Percentiles rank a stretch among this genome's conserved stretches.
phyloP scores from a whole-genome alignment of 306 rosid species.

The Abrus precatorius region DNA sequence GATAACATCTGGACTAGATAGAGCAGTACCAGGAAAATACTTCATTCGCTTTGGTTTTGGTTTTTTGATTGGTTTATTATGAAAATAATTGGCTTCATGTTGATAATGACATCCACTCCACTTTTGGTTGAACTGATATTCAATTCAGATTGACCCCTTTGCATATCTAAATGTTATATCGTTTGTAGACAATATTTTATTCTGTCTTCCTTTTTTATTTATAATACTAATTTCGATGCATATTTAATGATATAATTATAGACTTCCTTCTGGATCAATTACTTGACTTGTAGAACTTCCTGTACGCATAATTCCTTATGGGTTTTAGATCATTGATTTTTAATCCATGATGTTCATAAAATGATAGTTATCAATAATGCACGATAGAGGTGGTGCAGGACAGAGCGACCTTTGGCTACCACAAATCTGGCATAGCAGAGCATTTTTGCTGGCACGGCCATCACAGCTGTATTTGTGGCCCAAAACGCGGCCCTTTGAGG shows the following conservation, averaged over 20 bases:
- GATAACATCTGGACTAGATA: neutral
- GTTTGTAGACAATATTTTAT: neutral
- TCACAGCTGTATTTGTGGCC: too few relatives aligned
- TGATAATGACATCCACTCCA: neutral
- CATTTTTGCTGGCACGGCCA: too few relatives aligned
- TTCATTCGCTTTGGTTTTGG: neutral
- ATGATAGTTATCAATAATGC: neutral
- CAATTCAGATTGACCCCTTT: neutral
- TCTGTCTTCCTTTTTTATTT: constrained; percentile 19
- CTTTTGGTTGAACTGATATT: constrained; percentile 5
- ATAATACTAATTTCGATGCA: neutral
- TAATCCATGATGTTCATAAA: constrained; percentile 5
- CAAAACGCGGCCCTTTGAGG: too few relatives aligned
- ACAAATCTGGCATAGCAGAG: too few relatives aligned
- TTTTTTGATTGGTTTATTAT: constrained; percentile 1
- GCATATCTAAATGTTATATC: neutral
- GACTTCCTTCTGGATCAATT: constrained; percentile 9
- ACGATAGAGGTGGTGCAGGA: too few relatives aligned
- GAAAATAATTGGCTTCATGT: neutral
- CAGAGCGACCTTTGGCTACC: too few relatives aligned
- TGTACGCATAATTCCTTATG: neutral
- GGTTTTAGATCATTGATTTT: constrained; percentile 25
- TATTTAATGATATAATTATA: neutral
- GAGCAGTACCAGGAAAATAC: neutral
- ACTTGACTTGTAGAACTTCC: constrained; percentile 2